Evolutionary conservation across 345 rosid species (phyloP).

Genomic region (Mercurialis annua): DNA sequence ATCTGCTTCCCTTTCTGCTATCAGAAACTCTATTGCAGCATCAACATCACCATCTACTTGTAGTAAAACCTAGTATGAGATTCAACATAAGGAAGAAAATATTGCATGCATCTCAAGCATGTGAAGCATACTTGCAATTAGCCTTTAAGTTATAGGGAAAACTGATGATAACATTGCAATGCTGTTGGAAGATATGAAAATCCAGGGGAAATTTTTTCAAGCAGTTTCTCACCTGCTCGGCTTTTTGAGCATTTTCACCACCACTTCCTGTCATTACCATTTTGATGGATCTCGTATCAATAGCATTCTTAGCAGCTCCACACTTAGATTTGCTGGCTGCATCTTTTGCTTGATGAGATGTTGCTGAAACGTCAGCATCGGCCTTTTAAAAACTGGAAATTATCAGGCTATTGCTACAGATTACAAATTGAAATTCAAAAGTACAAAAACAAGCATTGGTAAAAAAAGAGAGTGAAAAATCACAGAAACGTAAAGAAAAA

Average conservation of each 20-base stretch:
- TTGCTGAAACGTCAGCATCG: conserved; percentile 76
- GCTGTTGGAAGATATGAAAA: not conserved
- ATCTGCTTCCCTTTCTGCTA: conserved; percentile 59
- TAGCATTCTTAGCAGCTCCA: conserved; percentile 27
- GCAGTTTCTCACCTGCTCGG: conserved; percentile 53
- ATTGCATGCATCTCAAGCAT: conserved; percentile 3
- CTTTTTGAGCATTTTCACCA: conserved; percentile 61
- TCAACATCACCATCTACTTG: conserved; percentile 78
- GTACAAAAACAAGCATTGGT: conserved; percentile 8
- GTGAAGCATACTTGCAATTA: not conserved
- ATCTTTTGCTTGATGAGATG: conserved; percentile 62
- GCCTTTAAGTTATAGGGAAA: not conserved
- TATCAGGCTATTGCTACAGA: conserved; percentile 37
- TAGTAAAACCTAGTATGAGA: conserved; percentile 51
- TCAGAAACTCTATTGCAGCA: conserved; percentile 75
- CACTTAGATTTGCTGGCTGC: conserved; percentile 44
- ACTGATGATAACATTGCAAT: not conserved
- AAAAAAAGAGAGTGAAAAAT: too few relatives aligned
- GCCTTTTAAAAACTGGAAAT: conserved; percentile 67
- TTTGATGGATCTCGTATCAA: conserved; percentile 55
- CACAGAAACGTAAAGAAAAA: conserved; percentile 5
- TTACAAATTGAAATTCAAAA: conserved; percentile 12
- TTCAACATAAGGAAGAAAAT: conserved; percentile 16
- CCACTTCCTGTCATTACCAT: conserved; percentile 79
- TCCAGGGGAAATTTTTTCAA: not conserved